A percentile compares a stretch with the other conserved stretches of the same genome.
Conservation (phyloP, 768 basidiomycete species). For the Hydnum rufescens region DNA sequence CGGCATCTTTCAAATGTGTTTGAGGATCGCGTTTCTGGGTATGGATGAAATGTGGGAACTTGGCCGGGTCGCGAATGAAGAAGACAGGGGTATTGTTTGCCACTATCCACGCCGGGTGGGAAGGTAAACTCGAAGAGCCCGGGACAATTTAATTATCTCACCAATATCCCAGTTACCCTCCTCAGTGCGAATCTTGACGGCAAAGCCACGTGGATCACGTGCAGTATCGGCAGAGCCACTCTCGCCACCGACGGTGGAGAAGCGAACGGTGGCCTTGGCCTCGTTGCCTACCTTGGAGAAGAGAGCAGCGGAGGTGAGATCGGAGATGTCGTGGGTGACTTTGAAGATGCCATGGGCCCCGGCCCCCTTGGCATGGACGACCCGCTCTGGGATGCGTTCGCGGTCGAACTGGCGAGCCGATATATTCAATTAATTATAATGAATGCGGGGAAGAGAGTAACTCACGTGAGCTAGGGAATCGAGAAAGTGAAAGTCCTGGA, state of each 20-base stretch:
- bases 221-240: conserved; percentile 23
- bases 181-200: conserved; percentile 16
- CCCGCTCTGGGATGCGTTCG: conserved; percentile 22
- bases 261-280: conserved; percentile 14
- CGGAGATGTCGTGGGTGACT: conserved; percentile 20
- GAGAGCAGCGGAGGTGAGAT: conserved; percentile 21
- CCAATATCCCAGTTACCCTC: neutral
- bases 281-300: conserved; percentile 20
- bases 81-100: conserved; percentile 1
- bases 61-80: conserved; percentile 7
- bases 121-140: neutral
- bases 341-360: conserved; percentile 25
- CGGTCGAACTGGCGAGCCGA: conserved; percentile 4
- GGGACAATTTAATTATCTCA: neutral
- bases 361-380: conserved; percentile 80
- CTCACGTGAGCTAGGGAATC: conserved; percentile 77
- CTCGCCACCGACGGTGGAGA: conserved; percentile 28
- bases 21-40: conserved; percentile 49
- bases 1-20: conserved; percentile 74
- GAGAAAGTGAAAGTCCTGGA: conserved; percentile 60
- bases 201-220: conserved; percentile 24
- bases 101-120: neutral
- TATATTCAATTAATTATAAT: neutral
- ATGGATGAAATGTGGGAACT: conserved; percentile 22
- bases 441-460: conserved; percentile 19